Conservation (phyloP, 345 rosid species). For the Clarkia xantiana region DNA sequence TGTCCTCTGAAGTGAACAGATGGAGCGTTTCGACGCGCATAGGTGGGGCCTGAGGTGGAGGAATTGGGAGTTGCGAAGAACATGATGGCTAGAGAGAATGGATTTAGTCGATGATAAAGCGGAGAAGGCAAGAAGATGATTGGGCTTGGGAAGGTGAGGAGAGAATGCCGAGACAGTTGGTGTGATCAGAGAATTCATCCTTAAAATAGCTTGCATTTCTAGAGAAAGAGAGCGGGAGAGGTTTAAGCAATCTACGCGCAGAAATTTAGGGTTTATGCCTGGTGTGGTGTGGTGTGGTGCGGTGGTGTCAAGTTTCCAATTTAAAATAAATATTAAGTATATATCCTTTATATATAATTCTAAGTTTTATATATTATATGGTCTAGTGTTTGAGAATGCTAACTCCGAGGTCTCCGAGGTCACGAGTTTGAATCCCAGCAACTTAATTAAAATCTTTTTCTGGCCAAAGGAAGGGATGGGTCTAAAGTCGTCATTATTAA, state of each 20-base stretch:
- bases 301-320: neutral
- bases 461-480: too few species aligned
- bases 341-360: too few species aligned
- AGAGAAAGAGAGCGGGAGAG: constrained; percentile 2
- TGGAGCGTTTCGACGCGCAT: constrained; percentile 9
- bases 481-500: too few species aligned
- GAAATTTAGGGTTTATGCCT: constrained; percentile 2
- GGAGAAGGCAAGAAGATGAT: constrained; percentile 7
- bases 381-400: too few species aligned
- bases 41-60: constrained; percentile 10
- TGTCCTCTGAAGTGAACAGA: constrained; percentile 9
- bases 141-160: constrained; percentile 13
- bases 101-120: constrained; percentile 15
- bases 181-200: constrained; percentile 32
- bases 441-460: too few species aligned
- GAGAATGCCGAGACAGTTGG: constrained; percentile 20
- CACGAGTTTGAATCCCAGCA: too few species aligned
- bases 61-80: constrained; percentile 10
- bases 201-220: constrained; percentile 22
- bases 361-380: too few species aligned
- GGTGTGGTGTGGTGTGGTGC: too few species aligned
- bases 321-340: too few species aligned
- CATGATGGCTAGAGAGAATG: constrained; percentile 6
- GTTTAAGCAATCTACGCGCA: neutral
- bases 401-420: too few species aligned